phyloP scores from a whole-genome alignment of 139 green algal species.

The Coccomyxa sp. region DNA sequence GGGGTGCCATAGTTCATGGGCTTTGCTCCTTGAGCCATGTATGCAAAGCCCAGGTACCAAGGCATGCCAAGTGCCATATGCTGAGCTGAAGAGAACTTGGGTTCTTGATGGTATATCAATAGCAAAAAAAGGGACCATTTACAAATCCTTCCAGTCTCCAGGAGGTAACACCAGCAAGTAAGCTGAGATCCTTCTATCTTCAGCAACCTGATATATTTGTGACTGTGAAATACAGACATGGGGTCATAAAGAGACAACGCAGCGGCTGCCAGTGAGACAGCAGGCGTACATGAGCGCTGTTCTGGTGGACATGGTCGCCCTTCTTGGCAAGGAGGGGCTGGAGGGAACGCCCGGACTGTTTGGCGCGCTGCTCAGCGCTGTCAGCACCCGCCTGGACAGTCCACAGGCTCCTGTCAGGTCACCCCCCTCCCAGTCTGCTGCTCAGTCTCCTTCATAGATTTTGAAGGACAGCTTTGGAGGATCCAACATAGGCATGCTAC shows the following conservation, averaged over 20 bases:
- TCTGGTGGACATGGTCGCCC: constrained; percentile 12
- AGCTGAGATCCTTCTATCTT: not conserved
- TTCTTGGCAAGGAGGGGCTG: constrained; percentile 18
- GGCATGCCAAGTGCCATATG: not conserved
- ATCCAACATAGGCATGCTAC: not conserved
- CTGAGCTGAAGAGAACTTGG: not conserved
- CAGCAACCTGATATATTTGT: not conserved
- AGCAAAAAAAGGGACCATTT: not conserved
- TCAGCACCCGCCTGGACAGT: constrained; percentile 49
- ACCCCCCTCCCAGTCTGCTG: not conserved
- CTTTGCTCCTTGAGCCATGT: not conserved
- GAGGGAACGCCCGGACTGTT: constrained; percentile 30
- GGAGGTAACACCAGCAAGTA: not conserved
- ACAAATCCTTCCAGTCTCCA: not conserved
- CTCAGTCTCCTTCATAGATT: not conserved
- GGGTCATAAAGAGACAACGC: constrained; percentile 26
- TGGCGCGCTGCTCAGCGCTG: constrained; percentile 35
- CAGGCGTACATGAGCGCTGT: constrained; percentile 53
- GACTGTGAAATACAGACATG: constrained; percentile 18
- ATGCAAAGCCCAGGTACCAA: not conserved
- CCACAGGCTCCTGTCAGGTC: constrained; percentile 20
- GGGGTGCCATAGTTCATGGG: not conserved
- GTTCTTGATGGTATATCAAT: not conserved
- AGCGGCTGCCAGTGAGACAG: constrained; percentile 24
- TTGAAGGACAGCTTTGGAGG: not conserved